Base-by-base conservation (phyloP, 495 filamentous ascomycete genomes). In the Aspergillus incahuasiensis region DNA sequence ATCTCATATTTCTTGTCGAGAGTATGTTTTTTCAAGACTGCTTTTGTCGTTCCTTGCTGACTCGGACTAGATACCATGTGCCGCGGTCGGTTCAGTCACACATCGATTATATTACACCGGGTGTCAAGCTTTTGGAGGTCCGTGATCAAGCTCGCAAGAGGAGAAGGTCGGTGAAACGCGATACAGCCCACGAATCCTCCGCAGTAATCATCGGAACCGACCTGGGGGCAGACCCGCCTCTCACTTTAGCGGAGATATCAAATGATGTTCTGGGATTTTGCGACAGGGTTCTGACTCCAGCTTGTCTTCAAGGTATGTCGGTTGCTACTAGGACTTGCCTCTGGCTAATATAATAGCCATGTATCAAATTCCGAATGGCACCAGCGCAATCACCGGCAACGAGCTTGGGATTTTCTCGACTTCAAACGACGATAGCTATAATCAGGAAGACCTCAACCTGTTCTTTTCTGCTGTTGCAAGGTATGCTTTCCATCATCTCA, bases 61-160 rank as follows among this genome's bases (percentile, higher is more conserved):
- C 6, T 56, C 9, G n/a, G 22, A 35, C 28, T 47, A 74, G 74
- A 24, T 85, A 85, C 50, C 75, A 80, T 41, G 65, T 85, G 8
- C 82, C 83, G 0, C 62, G 71, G 9, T 64, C 77, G 19, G 54
- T 85, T 19, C 70, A 70, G 32, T 56, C 63, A 7, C 78, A 86
- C 49, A 68, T 86, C 39, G 83, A 86, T 64, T 84, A 81, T 54
- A 78, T 85, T 40, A 84, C 75, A 0, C 81, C 82, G 0, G 80
- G 80, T 3, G 66, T 86, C 55, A 34, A 49, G 13, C 35, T 57
- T 12, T 32, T 19, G 39, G 43, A 81, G 75, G 52, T 59, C 79
- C 15, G 71, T 50, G n/a, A 52, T 52, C 22, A 32, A 1, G 35
- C 20, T 52, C 63, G 5, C n/a, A 40, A 58, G 21, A 67, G 18